phyloP scores from a whole-genome alignment of 2,329 filamentous ascomycete species.

The Aspergillus viridinutans region DNA sequence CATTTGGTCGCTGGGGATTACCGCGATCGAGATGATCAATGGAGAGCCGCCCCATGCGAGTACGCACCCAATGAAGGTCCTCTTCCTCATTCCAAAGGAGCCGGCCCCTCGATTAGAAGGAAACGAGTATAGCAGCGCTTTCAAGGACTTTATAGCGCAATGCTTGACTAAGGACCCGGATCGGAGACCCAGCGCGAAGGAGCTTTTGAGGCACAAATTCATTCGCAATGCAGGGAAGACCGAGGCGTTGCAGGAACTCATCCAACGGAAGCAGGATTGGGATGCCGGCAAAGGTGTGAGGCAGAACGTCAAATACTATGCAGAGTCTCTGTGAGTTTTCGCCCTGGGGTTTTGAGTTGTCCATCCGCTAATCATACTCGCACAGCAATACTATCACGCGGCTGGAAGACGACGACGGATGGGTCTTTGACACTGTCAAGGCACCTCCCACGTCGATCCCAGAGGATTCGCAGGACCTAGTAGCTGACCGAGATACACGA shows the following conservation, averaged over 20 bases:
- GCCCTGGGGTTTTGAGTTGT: neutral
- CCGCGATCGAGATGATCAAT: conserved; percentile 81
- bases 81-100: conserved; percentile 88
- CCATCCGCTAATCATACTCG: conserved; percentile 7
- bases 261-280: conserved; percentile 74
- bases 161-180: conserved; percentile 93
- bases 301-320: conserved; percentile 78
- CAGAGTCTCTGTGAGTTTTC: conserved; percentile 69
- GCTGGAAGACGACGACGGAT: conserved; percentile 71
- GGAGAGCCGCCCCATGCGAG: conserved; percentile 84
- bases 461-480: conserved; percentile 48
- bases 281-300: conserved; percentile 68
- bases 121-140: conserved; percentile 73
- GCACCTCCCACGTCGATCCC: conserved; percentile 58
- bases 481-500: conserved; percentile 40
- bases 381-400: conserved; percentile 56
- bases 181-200: conserved; percentile 75
- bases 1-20: conserved; percentile 90
- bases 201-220: conserved; percentile 83
- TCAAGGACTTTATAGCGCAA: conserved; percentile 88
- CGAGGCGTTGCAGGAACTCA: conserved; percentile 81
- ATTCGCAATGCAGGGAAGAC: conserved; percentile 82
- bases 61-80: conserved; percentile 88
- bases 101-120: conserved; percentile 79
- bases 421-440: conserved; percentile 94